A percentile compares a stretch with the other conserved stretches of the same genome.
These are phyloP conservation scores for Phanerochaete carnosa DNA, from an alignment of 768 basidiomycete genomes.

Conservation along the genomic window DNA sequence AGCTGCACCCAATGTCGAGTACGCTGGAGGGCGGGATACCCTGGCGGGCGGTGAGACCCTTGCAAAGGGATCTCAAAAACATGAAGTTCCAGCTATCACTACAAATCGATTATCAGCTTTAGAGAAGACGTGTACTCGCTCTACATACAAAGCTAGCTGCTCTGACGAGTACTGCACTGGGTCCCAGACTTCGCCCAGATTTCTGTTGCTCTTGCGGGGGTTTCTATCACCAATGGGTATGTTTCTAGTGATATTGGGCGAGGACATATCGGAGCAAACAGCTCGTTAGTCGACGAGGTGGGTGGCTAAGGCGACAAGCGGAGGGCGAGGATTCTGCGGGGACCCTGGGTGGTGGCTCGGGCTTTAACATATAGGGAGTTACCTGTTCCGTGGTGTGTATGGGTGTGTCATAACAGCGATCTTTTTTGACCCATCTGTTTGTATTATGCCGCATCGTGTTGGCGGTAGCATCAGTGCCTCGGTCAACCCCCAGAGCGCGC, in stretches of 20 bases:
- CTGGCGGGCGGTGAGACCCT: conserved; percentile 50
- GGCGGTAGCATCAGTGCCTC: conserved; percentile 5
- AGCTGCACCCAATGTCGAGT: conserved; percentile 72
- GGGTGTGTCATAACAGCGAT: conserved; percentile 9
- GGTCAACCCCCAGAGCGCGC: not conserved
- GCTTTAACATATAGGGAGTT: not conserved
- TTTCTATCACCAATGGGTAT: conserved; percentile 34
- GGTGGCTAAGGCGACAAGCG: not conserved
- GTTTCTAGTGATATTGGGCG: conserved; percentile 31
- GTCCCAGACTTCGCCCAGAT: conserved; percentile 49
- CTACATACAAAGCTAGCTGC: conserved; percentile 51
- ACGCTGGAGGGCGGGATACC: conserved; percentile 46
- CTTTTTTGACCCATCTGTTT: not conserved
- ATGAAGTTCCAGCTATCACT: conserved; percentile 75
- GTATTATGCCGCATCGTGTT: conserved; percentile 6
- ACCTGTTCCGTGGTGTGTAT: not conserved
- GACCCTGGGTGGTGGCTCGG: conserved; percentile 5
- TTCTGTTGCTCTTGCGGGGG: conserved; percentile 39
- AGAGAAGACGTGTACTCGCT: conserved; percentile 13
- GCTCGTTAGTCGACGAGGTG: not conserved
- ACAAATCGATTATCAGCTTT: not conserved
- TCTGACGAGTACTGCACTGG: conserved; percentile 49
- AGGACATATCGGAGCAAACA: conserved; percentile 1
- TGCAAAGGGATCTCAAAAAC: conserved; percentile 50
- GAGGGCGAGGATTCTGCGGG: not conserved